Conservation (phyloP, 345 rosid genomes). For the Conringia planisiliqua region DNA sequence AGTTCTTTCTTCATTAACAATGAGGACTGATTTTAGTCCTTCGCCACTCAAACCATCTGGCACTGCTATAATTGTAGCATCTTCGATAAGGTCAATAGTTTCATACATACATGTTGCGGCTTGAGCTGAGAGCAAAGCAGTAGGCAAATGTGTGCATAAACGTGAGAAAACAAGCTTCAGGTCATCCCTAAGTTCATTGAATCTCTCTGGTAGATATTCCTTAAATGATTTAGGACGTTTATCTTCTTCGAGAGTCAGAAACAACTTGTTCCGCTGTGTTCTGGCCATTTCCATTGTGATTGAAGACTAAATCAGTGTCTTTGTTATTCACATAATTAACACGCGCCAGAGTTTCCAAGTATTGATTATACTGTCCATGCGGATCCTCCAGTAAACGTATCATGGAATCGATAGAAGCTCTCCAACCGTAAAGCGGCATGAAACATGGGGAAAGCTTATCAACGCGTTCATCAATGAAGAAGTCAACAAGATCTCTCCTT, state of each 20-base stretch:
- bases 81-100: conserved; percentile 25
- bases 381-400: conserved; percentile 30
- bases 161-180: conserved; percentile 26
- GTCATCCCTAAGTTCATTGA: background rate
- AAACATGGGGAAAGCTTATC: conserved; percentile 34
- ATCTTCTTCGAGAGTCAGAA: background rate
- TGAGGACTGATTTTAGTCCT: background rate
- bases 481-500: conserved; percentile 26
- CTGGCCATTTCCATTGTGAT: background rate
- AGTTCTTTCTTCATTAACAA: background rate
- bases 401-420: conserved; percentile 17
- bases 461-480: conserved; percentile 43
- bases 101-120: conserved; percentile 28
- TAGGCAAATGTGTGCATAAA: conserved; percentile 40
- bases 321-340: background rate
- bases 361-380: conserved; percentile 5
- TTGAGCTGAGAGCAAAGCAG: conserved; percentile 26
- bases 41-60: conserved; percentile 8
- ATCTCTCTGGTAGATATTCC: conserved; percentile 28
- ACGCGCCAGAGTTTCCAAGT: background rate
- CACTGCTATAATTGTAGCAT: conserved; percentile 7
- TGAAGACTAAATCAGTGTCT: background rate
- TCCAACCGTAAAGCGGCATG: conserved; percentile 36
- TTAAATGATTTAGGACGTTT: conserved; percentile 1
- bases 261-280: background rate